These are phyloP conservation scores for Pythium vanterpoolii DNA, from an alignment of 352 stramenopile species.

Conservation along the genomic window DNA sequence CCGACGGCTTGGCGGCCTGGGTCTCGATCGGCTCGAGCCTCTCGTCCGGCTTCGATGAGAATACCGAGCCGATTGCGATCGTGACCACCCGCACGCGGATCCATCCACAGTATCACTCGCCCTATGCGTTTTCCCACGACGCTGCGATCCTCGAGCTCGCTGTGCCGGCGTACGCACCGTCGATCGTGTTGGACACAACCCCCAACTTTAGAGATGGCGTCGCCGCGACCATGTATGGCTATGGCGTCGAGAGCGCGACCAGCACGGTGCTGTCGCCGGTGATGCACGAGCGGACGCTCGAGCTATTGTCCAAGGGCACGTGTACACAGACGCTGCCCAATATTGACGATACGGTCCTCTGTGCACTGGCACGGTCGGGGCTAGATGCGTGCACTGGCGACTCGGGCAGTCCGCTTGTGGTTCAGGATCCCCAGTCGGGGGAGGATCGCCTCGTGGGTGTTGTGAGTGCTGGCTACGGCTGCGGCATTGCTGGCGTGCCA, in stretches of 20 bases:
- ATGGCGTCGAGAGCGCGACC: conserved; percentile 19
- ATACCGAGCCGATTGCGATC: conserved; percentile 28
- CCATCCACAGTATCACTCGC: conserved; percentile 27
- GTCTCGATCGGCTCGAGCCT: conserved; percentile 26
- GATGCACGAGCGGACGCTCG: conserved; percentile 25
- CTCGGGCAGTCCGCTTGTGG: conserved; percentile 35
- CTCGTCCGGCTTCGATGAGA: conserved; percentile 19
- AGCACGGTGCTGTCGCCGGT: conserved; percentile 17
- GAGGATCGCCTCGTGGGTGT: conserved; percentile 28
- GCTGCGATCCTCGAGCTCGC: conserved; percentile 32
- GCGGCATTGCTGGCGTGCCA: conserved; percentile 28
- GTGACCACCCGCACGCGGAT: conserved; percentile 17
- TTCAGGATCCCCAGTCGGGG: not conserved
- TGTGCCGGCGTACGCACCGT: conserved; percentile 21
- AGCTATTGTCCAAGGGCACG: conserved; percentile 20
- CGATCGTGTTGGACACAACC: conserved; percentile 23
- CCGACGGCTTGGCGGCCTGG: conserved; percentile 26
- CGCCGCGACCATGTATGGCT: conserved; percentile 30
- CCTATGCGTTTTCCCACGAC: conserved; percentile 28
- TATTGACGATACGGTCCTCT: conserved; percentile 31
- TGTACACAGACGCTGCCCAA: conserved; percentile 21
- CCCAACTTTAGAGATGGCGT: conserved; percentile 21
- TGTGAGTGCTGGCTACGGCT: conserved; percentile 38
- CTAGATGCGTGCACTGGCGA: conserved; percentile 35
- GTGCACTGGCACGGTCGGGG: conserved; percentile 21